These are phyloP conservation scores for Ceratocystis cubensis DNA, from an alignment of 2,329 filamentous ascomycete genomes.

Conservation along the genomic window DNA sequence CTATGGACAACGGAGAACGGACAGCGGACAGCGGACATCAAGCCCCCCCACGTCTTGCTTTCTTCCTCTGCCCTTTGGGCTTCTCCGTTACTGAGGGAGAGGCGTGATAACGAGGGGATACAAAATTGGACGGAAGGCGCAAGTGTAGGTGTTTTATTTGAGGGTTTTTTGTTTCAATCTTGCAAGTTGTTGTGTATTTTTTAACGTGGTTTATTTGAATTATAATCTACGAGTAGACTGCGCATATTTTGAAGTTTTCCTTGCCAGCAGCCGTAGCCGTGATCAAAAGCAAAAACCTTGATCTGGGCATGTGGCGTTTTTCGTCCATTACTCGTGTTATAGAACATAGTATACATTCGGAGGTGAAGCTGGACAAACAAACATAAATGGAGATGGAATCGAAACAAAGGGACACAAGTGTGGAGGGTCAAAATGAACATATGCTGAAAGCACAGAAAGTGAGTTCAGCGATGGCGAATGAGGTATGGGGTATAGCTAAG, in stretches of 20 bases:
- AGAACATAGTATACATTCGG: conserved; percentile 1
- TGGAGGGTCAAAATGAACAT: neutral
- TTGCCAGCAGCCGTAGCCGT: neutral
- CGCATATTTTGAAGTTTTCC: neutral
- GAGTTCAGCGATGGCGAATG: neutral
- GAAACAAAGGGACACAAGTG: neutral
- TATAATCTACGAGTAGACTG: neutral
- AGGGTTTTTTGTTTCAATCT: too few species aligned
- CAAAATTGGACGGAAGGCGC: too few species aligned
- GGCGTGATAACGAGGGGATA: too few species aligned
- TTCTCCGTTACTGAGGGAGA: too few species aligned
- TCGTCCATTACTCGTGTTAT: neutral
- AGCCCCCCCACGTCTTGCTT: too few species aligned
- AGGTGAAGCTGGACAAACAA: neutral
- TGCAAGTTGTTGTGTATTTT: neutral
- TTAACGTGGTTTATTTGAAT: neutral
- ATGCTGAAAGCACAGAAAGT: neutral
- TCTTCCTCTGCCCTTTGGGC: too few species aligned
- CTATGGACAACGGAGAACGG: too few species aligned
- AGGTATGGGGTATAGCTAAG: neutral
- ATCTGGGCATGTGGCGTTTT: neutral
- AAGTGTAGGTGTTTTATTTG: too few species aligned
- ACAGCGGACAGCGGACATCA: too few species aligned
- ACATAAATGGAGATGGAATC: neutral
- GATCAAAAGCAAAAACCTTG: neutral